phyloP scores from a whole-genome alignment of 2,329 filamentous ascomycete genomes.

The Dactylellina drechsleri region DNA sequence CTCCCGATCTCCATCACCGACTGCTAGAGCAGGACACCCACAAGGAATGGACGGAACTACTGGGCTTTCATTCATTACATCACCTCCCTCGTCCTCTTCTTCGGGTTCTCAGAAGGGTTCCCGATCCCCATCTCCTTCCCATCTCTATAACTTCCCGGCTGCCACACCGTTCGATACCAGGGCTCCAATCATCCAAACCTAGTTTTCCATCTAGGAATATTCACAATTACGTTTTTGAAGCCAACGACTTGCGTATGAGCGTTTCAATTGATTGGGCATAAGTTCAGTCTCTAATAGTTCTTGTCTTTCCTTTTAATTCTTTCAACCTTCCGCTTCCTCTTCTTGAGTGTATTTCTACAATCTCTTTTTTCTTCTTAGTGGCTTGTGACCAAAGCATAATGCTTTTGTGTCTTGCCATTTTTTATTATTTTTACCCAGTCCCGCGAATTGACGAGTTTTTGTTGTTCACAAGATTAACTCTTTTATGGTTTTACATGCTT shows the following conservation, averaged over 20 bases:
- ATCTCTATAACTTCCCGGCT: conserved; percentile 42
- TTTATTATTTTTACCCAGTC: conserved; percentile 14
- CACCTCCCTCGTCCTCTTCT: conserved; percentile 25
- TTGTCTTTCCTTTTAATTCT: conserved; percentile 31
- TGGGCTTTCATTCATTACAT: conserved; percentile 23
- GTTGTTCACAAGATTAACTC: conserved; percentile 39
- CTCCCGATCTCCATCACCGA: conserved; percentile 40
- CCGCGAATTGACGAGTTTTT: conserved; percentile 30
- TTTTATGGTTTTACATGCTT: conserved; percentile 46
- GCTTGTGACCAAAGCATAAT: conserved; percentile 46
- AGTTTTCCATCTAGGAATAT: conserved; percentile 25
- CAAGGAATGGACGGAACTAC: conserved; percentile 45
- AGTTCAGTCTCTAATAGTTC: conserved; percentile 22
- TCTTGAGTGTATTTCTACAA: conserved; percentile 55
- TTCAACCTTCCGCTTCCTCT: conserved; percentile 34
- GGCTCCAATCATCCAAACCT: conserved; percentile 46
- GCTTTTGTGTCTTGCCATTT: conserved; percentile 31
- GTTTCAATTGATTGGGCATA: conserved; percentile 30
- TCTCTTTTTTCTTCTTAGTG: conserved; percentile 45
- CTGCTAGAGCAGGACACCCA: background rate
- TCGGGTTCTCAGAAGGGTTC: conserved; percentile 42
- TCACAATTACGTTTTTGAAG: conserved; percentile 24
- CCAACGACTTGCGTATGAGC: conserved; percentile 9
- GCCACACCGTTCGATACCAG: conserved; percentile 43
- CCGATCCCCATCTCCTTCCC: conserved; percentile 47